Conservation (phyloP, 2,329 filamentous ascomycete genomes). For the Colletotrichum tabaci region DNA sequence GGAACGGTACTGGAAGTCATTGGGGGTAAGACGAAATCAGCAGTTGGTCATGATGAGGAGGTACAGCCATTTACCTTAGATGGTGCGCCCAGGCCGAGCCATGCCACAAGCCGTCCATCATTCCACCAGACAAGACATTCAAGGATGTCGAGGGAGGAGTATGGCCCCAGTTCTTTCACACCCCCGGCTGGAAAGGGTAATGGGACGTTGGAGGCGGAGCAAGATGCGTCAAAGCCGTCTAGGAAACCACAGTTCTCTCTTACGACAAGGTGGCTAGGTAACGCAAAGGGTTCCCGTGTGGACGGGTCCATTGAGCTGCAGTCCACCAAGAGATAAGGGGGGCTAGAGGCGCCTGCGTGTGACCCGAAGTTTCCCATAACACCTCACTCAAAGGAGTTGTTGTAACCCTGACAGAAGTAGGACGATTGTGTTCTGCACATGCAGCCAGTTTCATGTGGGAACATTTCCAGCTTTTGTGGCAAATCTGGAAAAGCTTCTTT, state of each 20-base stretch:
- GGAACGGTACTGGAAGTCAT: slow-evolving; percentile 22
- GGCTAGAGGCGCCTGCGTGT: background rate
- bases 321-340: slow-evolving; percentile 4
- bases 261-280: slow-evolving; percentile 34
- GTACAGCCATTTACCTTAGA: slow-evolving; percentile 7
- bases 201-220: background rate
- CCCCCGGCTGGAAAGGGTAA: slow-evolving; percentile 24
- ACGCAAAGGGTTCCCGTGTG: background rate
- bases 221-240: background rate
- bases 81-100: slow-evolving; percentile 14
- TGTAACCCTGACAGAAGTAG: too few relatives aligned
- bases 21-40: slow-evolving; percentile 9
- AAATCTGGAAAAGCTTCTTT: background rate
- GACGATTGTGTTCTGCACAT: background rate
- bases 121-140: slow-evolving; percentile 30
- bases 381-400: background rate
- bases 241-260: slow-evolving; percentile 31
- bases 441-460: background rate
- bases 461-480: background rate
- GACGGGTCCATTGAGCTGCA: slow-evolving; percentile 29
- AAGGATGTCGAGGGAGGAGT: slow-evolving; percentile 35
- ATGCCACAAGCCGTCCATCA: slow-evolving; percentile 18
- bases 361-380: background rate
- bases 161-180: slow-evolving; percentile 24
- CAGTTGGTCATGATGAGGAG: slow-evolving; percentile 6